Base-by-base conservation (phyloP, 1,284 basidiomycete genomes). In the Cystobasidiaceae sp. region DNA sequence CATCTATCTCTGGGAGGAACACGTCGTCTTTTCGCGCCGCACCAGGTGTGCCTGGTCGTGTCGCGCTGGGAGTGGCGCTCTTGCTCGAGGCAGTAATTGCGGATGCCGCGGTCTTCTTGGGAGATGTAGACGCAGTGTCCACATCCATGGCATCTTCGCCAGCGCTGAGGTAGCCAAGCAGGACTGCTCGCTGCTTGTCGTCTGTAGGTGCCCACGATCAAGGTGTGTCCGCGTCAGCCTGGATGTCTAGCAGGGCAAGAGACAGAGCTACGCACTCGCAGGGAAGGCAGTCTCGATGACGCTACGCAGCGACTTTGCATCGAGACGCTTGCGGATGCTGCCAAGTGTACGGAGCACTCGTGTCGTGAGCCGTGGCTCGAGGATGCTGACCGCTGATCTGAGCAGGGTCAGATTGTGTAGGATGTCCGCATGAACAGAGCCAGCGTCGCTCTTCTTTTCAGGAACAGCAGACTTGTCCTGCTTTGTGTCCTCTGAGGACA, bases 281-380 rank as follows among this genome's bases (percentile, higher is more conserved):
- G 84, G 79, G 77, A 89, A 94, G n/a, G 86, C 81, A 68, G 85
- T 85, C 41, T 86, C 82, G 41, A 97, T 72, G 32, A 76, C 72
- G 2, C 75, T 68, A 15, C 74, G 77, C 8, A 80, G 80, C 85
- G 21, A 84, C 83, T 32, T 80, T 80, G 32, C 89, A 75, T n/a
- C 85, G 81, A 92, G 76, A 66, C 84, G 84, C 78, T 89, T 91
- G 69, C 93, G 81, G 69, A 93, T 79, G 1, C 87, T 81, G 0
- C 89, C 86, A 70, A 97, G 78, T 0, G 89, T 87, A 52, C 93
- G 83, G 63, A 98, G 78, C 1, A 94, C 93, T 32, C 93, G 85
- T 71, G 90, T 87, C 4, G 89, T 91, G 77, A 96, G 96, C 32
- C 96, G 84, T 28, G 94, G 92, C 78, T 99, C 96, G 67, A 97